A percentile compares a stretch with the other conserved stretches of the same genome.
These are phyloP conservation scores for Kluyveromyces wickerhamii DNA, from an alignment of 805 yeast genomes.

Conservation along the genomic window DNA sequence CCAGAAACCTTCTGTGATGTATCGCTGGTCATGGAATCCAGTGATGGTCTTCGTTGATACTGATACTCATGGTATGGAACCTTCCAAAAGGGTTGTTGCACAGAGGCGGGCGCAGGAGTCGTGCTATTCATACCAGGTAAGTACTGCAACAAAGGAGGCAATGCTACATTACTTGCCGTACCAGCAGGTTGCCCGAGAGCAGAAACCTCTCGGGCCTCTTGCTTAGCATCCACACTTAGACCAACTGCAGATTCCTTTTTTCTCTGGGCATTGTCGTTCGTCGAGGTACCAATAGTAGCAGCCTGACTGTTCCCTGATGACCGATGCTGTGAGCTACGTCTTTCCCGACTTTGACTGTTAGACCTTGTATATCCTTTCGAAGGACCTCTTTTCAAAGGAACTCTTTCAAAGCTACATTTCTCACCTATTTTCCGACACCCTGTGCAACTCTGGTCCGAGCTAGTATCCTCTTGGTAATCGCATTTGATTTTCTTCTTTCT, in stretches of 20 bases:
- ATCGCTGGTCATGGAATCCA: conserved; percentile 27
- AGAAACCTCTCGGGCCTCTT: neutral
- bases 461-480: conserved; percentile 47
- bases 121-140: conserved; percentile 10
- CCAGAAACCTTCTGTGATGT: conserved; percentile 15
- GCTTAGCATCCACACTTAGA: conserved; percentile 1
- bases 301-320: neutral
- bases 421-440: conserved; percentile 57
- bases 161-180: conserved; percentile 10
- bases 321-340: conserved; percentile 1
- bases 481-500: conserved; percentile 66
- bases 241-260: no score
- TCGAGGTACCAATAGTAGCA: neutral
- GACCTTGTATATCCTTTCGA: conserved; percentile 58
- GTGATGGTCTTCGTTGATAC: conserved; percentile 25
- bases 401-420: conserved; percentile 56
- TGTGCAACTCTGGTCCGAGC: conserved; percentile 40
- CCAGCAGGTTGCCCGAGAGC: neutral
- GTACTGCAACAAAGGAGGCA: conserved; percentile 29
- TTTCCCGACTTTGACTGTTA: conserved; percentile 5
- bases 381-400: conserved; percentile 75
- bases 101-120: neutral
- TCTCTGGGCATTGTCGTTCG: neutral
- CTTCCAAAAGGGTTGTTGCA: conserved; percentile 30
- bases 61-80: conserved; percentile 30